Evolutionary conservation across 148 eudicot genomes (phyloP).

Genomic region (Silene uniflora): DNA sequence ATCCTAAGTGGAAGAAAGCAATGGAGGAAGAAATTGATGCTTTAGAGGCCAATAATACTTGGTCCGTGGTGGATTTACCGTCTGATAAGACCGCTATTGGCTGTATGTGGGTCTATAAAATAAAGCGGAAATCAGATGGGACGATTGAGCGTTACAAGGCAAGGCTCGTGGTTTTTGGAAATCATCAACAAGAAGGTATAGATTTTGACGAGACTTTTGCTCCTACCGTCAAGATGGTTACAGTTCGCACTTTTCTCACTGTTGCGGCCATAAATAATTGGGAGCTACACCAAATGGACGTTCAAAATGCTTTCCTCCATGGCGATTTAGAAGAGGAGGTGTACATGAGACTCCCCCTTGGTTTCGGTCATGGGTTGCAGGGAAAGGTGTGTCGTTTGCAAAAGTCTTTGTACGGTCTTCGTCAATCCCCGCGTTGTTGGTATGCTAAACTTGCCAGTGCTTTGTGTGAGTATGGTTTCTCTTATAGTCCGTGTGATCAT

Average conservation of each 20-base stretch:
- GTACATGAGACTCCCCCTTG: background rate
- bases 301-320: background rate
- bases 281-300: background rate
- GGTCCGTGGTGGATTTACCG: background rate
- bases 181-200: too few species aligned
- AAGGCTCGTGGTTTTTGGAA: background rate
- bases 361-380: background rate
- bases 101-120: background rate
- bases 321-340: background rate
- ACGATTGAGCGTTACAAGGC: background rate
- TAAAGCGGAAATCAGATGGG: background rate
- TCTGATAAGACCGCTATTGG: background rate
- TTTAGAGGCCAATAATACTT: background rate
- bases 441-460: background rate
- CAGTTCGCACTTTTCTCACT: background rate
- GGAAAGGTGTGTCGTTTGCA: background rate
- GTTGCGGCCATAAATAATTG: background rate
- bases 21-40: background rate
- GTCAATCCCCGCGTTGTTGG: background rate
- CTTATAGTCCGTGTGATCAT: background rate
- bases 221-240: background rate
- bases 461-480: conserved; percentile 1
- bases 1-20: background rate
- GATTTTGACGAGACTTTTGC: background rate
- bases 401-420: conserved; percentile 13